Evolutionary conservation across 495 filamentous ascomycete genomes (phyloP), one percentile per base, ranked within the genome.

Genomic region (Podospora comata): DNA sequence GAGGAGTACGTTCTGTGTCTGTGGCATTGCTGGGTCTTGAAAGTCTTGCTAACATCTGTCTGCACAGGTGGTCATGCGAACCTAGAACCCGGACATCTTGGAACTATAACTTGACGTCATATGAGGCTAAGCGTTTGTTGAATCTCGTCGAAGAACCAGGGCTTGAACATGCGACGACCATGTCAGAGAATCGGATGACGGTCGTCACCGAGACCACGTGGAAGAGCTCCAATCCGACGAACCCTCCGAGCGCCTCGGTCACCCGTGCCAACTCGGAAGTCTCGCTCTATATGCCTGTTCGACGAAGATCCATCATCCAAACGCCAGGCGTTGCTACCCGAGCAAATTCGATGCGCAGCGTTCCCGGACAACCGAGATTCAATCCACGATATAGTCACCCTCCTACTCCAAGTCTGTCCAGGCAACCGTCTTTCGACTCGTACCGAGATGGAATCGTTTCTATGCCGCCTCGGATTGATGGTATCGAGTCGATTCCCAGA

Each of bases 251-350:
- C 34, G 59, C 77, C 5, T 67, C 76, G 3, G 73, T 83, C 15
- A 75, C 69, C 34, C 78, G 78, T 9, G 72, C 74, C 20, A 79
- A 74, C 67, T 83, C 82, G 7, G 81, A 84, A 15, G 9, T 79
- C 39, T 84, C 82, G 20, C 66, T 85, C 18, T 84, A 84, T 67
- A 77, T 81, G 62, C 82, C 82, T 15, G 79, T 82, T 66, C 76
- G 82, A 56, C 74, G 82, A 55, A 79, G 79, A 39, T 84, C 82
- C 23, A 65, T 83, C 5, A 79, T 83, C 27, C 79, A 76, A 71
- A 84, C 77, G 4, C 82, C 82, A 2, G 82, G 82, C 13, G 72
- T 85, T 32, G 82, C 82, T 18, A 85, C 82, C 26, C 78, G 82
- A 68, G 66, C 70, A 54, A 68, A 67, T 60, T 70, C 70, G 30